A percentile compares a stretch with the other conserved stretches of the same genome.
These are phyloP conservation scores for Apostasia ramifera DNA, from an alignment of 106 monocot species.

Conservation along the genomic window DNA sequence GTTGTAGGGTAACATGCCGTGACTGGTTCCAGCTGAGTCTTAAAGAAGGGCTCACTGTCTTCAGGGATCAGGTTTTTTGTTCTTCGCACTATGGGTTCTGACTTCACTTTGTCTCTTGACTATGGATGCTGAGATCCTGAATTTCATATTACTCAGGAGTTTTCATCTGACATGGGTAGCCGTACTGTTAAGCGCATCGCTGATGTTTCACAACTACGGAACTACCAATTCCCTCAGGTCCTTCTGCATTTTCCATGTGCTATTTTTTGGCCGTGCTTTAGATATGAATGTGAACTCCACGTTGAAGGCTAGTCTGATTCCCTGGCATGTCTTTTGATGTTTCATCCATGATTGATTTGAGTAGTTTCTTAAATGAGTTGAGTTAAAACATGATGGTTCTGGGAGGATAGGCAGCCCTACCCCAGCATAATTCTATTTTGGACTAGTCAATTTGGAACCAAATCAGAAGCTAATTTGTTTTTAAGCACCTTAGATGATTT, in stretches of 20 bases:
- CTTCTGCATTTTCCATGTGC: not conserved
- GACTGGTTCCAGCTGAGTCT: constrained; percentile 99
- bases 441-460: no score
- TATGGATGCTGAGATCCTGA: not conserved
- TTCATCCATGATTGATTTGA: not conserved
- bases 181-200: constrained; percentile 91
- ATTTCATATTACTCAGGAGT: constrained; percentile 39
- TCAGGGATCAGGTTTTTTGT: constrained; percentile 83
- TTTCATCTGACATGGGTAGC: constrained; percentile 97
- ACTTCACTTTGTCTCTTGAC: no score
- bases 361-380: not conserved
- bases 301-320: not conserved
- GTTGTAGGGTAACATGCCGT: constrained; percentile 91
- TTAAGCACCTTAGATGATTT: no score
- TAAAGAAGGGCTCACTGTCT: constrained; percentile 99
- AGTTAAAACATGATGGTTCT: no score
- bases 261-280: not conserved
- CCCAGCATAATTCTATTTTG: no score
- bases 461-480: no score
- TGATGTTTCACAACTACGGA: constrained; percentile 88
- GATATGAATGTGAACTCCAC: not conserved
- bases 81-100: not conserved
- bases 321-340: not conserved
- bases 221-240: constrained; percentile 94
- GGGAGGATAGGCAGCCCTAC: no score